Conservation (phyloP, 345 rosid genomes). For the Eucalyptus erythrocorys region DNA sequence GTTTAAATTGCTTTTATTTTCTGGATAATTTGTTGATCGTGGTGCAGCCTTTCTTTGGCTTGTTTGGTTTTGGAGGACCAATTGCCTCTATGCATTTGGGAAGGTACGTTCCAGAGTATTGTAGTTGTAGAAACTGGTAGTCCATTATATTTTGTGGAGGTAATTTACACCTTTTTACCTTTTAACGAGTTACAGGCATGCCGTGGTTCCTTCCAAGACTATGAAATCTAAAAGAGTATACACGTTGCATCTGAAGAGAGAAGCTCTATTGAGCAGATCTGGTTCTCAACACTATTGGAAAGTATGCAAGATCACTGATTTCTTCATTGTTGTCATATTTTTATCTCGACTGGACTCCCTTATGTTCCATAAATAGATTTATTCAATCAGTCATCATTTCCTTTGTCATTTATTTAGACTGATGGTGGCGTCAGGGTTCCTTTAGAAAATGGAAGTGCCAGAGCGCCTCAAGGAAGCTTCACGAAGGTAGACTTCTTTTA, state of each 20-base stretch:
- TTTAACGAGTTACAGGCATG: conserved; percentile 15
- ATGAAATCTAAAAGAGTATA: conserved; percentile 36
- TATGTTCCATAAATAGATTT: background rate
- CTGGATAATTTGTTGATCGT: background rate
- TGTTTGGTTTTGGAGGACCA: conserved; percentile 60
- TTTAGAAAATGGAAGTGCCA: conserved; percentile 18
- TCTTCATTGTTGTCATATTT: background rate
- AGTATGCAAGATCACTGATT: background rate
- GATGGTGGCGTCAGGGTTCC: conserved; percentile 55
- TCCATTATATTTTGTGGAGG: background rate
- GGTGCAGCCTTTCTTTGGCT: conserved; percentile 46
- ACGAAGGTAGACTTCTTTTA: conserved; percentile 28
- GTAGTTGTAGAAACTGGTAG: background rate
- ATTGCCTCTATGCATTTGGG: conserved; percentile 54
- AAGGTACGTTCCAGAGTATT: conserved; percentile 7
- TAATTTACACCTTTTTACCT: background rate
- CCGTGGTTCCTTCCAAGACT: conserved; percentile 56
- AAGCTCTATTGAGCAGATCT: conserved; percentile 24
- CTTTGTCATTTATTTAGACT: conserved; percentile 15
- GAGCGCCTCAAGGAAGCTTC: conserved; percentile 46
- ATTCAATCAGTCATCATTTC: background rate
- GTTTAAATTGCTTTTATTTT: background rate
- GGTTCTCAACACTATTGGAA: background rate
- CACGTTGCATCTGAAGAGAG: conserved; percentile 33
- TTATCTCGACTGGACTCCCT: background rate